These are phyloP conservation scores for Sugiyamaella xylanicola DNA, from an alignment of 1,139 yeast species.

Conservation along the genomic window DNA sequence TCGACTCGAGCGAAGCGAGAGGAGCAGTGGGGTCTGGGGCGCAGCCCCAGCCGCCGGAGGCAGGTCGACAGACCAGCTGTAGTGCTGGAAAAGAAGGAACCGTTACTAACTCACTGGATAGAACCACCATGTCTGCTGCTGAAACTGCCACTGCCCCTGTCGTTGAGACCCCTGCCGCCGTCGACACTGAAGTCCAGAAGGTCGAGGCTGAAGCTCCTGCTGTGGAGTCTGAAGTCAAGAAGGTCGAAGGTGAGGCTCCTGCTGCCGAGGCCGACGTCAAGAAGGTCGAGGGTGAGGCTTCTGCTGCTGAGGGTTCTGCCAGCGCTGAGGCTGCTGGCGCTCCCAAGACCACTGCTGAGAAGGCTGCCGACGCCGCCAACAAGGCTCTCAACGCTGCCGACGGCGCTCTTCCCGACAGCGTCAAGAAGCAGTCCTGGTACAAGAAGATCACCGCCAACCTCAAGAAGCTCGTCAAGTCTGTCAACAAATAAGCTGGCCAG, in stretches of 20 bases:
- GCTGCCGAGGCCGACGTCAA: slow-evolving; percentile 22
- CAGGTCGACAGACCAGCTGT: no score
- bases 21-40: not conserved
- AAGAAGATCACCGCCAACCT: slow-evolving; percentile 54
- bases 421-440: slow-evolving; percentile 53
- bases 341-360: slow-evolving; percentile 26
- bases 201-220: slow-evolving; percentile 23
- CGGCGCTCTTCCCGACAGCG: slow-evolving; percentile 29
- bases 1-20: not conserved
- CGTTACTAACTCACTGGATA: slow-evolving; percentile 2
- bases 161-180: slow-evolving; percentile 24
- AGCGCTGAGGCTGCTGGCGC: slow-evolving; percentile 27
- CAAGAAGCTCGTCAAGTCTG: slow-evolving; percentile 48
- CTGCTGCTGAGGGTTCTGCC: slow-evolving; percentile 19
- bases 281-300: slow-evolving; percentile 22
- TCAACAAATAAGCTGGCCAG: slow-evolving; percentile 27
- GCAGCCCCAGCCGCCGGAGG: not conserved
- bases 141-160: slow-evolving; percentile 20
- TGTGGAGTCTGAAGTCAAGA: slow-evolving; percentile 24
- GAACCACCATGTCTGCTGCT: slow-evolving; percentile 17
- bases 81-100: not conserved
- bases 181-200: slow-evolving; percentile 22
- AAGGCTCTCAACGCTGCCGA: slow-evolving; percentile 25
- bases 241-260: slow-evolving; percentile 28
- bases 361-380: slow-evolving; percentile 30